phyloP scores from a whole-genome alignment of 352 stramenopile species.

The Aphanomyces stellatus region DNA sequence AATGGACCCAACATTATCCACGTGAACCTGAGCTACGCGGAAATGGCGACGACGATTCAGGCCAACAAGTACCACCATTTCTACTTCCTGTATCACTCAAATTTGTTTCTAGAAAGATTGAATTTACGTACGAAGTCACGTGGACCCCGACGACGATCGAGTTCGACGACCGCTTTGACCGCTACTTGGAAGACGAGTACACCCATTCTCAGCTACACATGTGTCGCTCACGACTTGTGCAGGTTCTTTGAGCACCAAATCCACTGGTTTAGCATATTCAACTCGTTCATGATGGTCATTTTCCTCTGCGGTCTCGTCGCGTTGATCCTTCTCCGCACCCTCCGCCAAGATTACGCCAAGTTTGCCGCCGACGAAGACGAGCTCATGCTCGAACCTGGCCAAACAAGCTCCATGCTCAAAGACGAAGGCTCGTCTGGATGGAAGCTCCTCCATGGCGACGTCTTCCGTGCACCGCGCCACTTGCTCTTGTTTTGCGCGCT shows the following conservation, averaged over 20 bases:
- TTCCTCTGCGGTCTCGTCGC: conserved; percentile 92
- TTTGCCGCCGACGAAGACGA: conserved; percentile 84
- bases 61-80: conserved; percentile 54
- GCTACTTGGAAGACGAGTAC: conserved; percentile 96
- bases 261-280: conserved; percentile 97
- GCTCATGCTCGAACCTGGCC: conserved; percentile 70
- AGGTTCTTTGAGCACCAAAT: conserved; percentile 99
- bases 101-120: conserved; percentile 44
- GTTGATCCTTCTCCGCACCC: conserved; percentile 90
- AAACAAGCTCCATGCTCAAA: conserved; percentile 65
- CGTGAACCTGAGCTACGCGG: conserved; percentile 95
- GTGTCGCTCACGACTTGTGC: not conserved
- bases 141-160: conserved; percentile 88
- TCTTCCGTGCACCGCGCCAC: conserved; percentile 89
- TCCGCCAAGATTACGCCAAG: conserved; percentile 92
- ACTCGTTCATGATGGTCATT: conserved; percentile 98
- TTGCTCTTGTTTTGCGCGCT: conserved; percentile 94
- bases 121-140: conserved; percentile 92
- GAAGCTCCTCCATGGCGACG: conserved; percentile 95
- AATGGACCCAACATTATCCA: conserved; percentile 97
- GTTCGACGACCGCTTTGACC: conserved; percentile 95
- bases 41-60: conserved; percentile 74
- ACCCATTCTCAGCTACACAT: not conserved
- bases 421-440: conserved; percentile 87
- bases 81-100: not conserved